Base-by-base conservation (phyloP, 345 rosid genomes). In the Eucalyptus marginata region DNA sequence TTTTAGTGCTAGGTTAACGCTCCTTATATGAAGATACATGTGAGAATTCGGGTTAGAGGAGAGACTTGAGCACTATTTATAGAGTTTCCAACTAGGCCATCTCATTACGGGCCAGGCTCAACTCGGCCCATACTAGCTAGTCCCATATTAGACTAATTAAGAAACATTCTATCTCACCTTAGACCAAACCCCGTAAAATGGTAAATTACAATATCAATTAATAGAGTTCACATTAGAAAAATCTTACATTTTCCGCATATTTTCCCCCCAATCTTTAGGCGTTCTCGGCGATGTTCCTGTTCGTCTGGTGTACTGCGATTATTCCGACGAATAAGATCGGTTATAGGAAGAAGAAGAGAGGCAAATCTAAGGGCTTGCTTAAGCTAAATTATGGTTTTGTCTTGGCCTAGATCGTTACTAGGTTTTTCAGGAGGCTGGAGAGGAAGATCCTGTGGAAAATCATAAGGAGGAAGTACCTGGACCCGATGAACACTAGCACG, bases 291-390 rank as follows among this genome's bases (percentile, higher is more conserved):
- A 92, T 96, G 92, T 93, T 95, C 71, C 90, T 98, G 62, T 98
- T 97, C 86, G 91, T 94, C 88, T 94, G 98, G 90, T 97, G 99
- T 88, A 94, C 97, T 4, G 96, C 97, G 11, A 97, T 94, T n/a
- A 97, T 97, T 87, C 98, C 99, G 2, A 95, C 98, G 15, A 99
- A 98, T 91, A 98, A 93, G 84, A 94, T 96, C 90, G 93, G 96
- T 90, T 93, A 92, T 58, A 95, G 90, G 91, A 96, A 92, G 93
- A 96, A 90, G 95, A 97, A 89, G 94, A 94, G 51, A 51, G 90
- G 91, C 49, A 94, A 93, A 90, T 91, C 94, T 27, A 94, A 91
- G 87, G 95, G 95, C 89, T 88, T 92, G 51, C 89, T 92, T 88
- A 94, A 94, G 91, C 92, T 98, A 86, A 97, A 96, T 89, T 92